Conservation (phyloP, 495 filamentous ascomycete genomes). For the Entonaema liquescens region DNA sequence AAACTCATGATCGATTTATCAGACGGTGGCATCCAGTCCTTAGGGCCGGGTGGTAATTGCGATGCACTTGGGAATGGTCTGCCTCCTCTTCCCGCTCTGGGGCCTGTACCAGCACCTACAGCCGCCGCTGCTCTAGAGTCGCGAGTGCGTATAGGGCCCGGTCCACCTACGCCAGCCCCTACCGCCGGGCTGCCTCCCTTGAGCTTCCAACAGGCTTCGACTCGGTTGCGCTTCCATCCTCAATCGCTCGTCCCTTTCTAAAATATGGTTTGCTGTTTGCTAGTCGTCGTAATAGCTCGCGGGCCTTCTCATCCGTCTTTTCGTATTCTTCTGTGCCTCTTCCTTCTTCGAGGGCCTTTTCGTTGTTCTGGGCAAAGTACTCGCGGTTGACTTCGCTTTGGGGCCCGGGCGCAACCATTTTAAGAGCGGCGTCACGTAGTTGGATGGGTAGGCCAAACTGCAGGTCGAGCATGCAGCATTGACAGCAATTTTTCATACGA, state of each 20-base stretch:
- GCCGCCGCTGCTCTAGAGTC: constrained; percentile 62
- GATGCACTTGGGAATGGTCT: constrained; percentile 73
- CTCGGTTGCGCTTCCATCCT: constrained; percentile 59
- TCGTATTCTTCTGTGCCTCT: constrained; percentile 85
- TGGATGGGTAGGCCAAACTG: constrained; percentile 93
- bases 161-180: constrained; percentile 57
- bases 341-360: constrained; percentile 93
- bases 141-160: constrained; percentile 76
- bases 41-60: constrained; percentile 78
- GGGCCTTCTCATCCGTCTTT: constrained; percentile 94
- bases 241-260: constrained; percentile 76
- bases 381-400: constrained; percentile 91
- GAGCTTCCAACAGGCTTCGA: constrained; percentile 51
- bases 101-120: constrained; percentile 47
- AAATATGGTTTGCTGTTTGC: constrained; percentile 96
- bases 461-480: constrained; percentile 98
- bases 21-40: constrained; percentile 83
- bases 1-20: constrained; percentile 88
- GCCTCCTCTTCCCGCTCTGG: constrained; percentile 53
- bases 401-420: constrained; percentile 94
- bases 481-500: constrained; percentile 95
- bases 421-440: constrained; percentile 94
- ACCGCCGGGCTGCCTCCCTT: constrained; percentile 57
- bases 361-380: constrained; percentile 97
- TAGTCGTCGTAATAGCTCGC: constrained; percentile 83